These are phyloP conservation scores for Tilletia horrida DNA, from an alignment of 1,284 basidiomycete genomes.

Conservation along the genomic window DNA sequence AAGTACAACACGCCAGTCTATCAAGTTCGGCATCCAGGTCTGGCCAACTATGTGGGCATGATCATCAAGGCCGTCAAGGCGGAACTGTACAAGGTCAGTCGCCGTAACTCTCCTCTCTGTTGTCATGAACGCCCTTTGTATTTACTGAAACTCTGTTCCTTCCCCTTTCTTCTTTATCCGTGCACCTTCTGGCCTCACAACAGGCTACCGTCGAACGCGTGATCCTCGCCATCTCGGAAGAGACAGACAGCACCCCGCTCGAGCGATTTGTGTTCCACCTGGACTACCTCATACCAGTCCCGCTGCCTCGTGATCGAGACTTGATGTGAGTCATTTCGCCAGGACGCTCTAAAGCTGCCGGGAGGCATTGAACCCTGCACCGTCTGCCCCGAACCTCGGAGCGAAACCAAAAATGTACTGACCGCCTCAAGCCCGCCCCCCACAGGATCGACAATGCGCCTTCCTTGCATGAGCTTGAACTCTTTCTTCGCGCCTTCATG, in stretches of 20 bases:
- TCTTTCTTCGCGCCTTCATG: constrained; percentile 15
- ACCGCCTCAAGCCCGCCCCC: too few relatives aligned
- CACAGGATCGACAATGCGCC: constrained; percentile 4
- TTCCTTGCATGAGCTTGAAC: constrained; percentile 8
- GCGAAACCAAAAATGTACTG: too few relatives aligned
- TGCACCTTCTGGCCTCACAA: not conserved
- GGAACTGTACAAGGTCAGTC: constrained; percentile 9
- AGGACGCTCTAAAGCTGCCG: too few relatives aligned
- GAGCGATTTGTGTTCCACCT: constrained; percentile 18
- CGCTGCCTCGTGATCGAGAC: constrained; percentile 13
- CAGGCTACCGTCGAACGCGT: constrained; percentile 13
- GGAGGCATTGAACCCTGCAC: too few relatives aligned
- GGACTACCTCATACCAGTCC: constrained; percentile 16
- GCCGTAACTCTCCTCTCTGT: not conserved
- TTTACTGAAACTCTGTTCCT: not conserved
- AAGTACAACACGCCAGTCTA: constrained; percentile 17
- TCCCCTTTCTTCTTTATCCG: not conserved
- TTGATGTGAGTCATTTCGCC: too few relatives aligned
- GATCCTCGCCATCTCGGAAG: constrained; percentile 2
- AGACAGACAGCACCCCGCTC: not conserved
- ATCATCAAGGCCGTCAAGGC: constrained; percentile 15
- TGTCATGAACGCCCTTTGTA: not conserved
- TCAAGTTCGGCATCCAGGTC: constrained; percentile 15
- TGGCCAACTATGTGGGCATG: constrained; percentile 14
- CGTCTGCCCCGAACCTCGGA: too few relatives aligned